A percentile compares a stretch with the other conserved stretches of the same genome.
These are phyloP conservation scores for Musa troglodytarum DNA, from an alignment of 176 grass and related monocot genomes.

Conservation along the genomic window DNA sequence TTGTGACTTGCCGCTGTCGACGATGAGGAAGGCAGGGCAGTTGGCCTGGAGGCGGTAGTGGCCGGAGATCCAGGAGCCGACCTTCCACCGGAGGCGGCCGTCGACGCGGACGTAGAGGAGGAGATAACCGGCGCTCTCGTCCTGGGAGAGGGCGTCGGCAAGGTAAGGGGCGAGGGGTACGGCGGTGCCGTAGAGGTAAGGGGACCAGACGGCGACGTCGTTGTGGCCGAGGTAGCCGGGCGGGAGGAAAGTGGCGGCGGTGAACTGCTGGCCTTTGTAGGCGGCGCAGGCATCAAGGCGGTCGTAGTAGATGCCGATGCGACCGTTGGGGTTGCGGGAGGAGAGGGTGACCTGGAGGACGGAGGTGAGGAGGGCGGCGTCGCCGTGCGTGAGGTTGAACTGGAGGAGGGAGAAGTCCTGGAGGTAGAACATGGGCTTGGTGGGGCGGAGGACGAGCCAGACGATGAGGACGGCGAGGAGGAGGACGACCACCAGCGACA, in stretches of 20 bases:
- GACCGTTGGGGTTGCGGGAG: slow-evolving; percentile 46
- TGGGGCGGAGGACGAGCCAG: slow-evolving; percentile 63
- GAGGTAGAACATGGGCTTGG: slow-evolving; percentile 27
- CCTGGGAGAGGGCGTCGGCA: neutral
- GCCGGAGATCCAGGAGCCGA: slow-evolving; percentile 15
- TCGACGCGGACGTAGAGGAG: slow-evolving; percentile 8
- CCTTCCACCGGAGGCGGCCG: slow-evolving; percentile 13
- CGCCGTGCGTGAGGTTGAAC: slow-evolving; percentile 17
- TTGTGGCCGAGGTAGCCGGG: slow-evolving; percentile 8
- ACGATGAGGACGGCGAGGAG: slow-evolving; percentile 26
- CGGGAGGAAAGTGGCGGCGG: slow-evolving; percentile 6
- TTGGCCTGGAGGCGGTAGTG: slow-evolving; percentile 4
- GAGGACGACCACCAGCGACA: neutral
- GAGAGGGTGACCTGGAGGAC: slow-evolving; percentile 6
- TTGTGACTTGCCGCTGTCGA: neutral
- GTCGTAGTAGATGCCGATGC: slow-evolving; percentile 62
- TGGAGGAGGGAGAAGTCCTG: slow-evolving; percentile 24
- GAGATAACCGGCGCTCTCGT: neutral
- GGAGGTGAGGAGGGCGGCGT: slow-evolving; percentile 25
- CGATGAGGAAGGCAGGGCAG: slow-evolving; percentile 2
- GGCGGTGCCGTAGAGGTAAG: slow-evolving; percentile 3
- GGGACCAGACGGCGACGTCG: slow-evolving; percentile 4
- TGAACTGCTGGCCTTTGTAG: slow-evolving; percentile 36
- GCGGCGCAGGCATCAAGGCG: slow-evolving; percentile 26
- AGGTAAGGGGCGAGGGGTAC: neutral